Base-by-base conservation (phyloP, 257 asterid species). In the Parsonsia alboflavescens region DNA sequence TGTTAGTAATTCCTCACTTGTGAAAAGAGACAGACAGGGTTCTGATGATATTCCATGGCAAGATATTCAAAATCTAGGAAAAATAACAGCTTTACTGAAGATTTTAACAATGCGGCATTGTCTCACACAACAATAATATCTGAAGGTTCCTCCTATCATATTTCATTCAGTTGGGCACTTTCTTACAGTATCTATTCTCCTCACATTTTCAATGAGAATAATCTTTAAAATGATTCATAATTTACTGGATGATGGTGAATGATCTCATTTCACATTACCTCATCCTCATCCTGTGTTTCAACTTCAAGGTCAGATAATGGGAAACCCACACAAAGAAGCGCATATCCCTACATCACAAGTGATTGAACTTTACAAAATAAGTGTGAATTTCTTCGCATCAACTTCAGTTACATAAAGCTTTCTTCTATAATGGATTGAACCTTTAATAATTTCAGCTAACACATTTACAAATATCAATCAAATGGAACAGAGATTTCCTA, bases 271-370 rank as follows among this genome's bases (percentile, higher is more conserved):
- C 48, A 39, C 19, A 71, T 57, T 89, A 94, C 99, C 99, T 94
- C 99, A 75, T 94, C 99, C 83, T 94, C 98, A 61, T 94, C 98
- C 79, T 94, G 97, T 53, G 99, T 95, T 85, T 92, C 99, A 70
- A 95, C 98, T 87, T 88, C 99, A 70, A 95, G 87, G 82, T 95
- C 99, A 66, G 99, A 89, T 46, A 92, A 88, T 0, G 99, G 99
- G 83, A 82, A 90, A 80, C 99, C 97, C 76, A 92, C 99, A 36
- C 99, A 94, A n/a, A 94, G 91, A 82, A 94, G 98, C 19, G 99
- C 99, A 87, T 94, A 94, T 10, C 99, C 99, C 98, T 93, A 78
- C 80, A 84, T 63, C 65, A 72, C 78, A 84, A 72, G 70, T 2
- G 26, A n/a, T 45, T 64, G 30, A 17, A 10, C 36, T 36, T 64